Evolutionary conservation across 192 early-diverging fungal species (phyloP).

Genomic region (Backusella westeae): DNA sequence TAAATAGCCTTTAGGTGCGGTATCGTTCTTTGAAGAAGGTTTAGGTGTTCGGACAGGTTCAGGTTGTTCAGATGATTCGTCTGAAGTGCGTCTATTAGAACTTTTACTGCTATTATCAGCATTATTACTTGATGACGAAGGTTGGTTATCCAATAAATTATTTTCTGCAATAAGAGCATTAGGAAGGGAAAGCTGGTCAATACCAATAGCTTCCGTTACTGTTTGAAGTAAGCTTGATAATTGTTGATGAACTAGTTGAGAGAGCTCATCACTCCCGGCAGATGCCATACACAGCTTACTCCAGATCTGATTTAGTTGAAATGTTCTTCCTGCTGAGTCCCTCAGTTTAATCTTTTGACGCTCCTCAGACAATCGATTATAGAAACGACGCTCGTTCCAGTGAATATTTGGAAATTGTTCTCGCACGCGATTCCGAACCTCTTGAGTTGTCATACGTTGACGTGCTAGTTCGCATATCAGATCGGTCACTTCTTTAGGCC

Average conservation of each 20-base stretch:
- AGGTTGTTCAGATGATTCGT: not conserved
- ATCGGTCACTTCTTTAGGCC: constrained; percentile 50
- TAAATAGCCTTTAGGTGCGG: constrained; percentile 18
- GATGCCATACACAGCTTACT: constrained; percentile 43
- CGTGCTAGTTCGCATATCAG: constrained; percentile 49
- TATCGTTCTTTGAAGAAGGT: not conserved
- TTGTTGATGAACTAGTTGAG: constrained; percentile 16
- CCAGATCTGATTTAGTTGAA: constrained; percentile 41
- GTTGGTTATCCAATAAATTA: not conserved
- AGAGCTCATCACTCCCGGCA: constrained; percentile 36
- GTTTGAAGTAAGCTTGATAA: not conserved
- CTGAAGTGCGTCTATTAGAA: not conserved
- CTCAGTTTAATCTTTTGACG: constrained; percentile 49
- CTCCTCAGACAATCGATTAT: constrained; percentile 58
- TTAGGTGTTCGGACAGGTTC: not conserved
- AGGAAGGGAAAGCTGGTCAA: constrained; percentile 10
- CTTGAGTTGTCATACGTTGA: constrained; percentile 45
- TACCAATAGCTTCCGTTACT: constrained; percentile 7
- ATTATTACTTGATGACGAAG: not conserved
- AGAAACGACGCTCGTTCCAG: constrained; percentile 60
- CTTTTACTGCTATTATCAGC: not conserved
- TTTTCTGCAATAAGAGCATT: not conserved
- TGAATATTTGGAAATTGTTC: constrained; percentile 47
- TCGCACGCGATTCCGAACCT: constrained; percentile 39
- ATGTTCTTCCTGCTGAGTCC: constrained; percentile 49